Evolutionary conservation across 768 basidiomycete genomes (phyloP).

Genomic region (Nidula microcarpa): DNA sequence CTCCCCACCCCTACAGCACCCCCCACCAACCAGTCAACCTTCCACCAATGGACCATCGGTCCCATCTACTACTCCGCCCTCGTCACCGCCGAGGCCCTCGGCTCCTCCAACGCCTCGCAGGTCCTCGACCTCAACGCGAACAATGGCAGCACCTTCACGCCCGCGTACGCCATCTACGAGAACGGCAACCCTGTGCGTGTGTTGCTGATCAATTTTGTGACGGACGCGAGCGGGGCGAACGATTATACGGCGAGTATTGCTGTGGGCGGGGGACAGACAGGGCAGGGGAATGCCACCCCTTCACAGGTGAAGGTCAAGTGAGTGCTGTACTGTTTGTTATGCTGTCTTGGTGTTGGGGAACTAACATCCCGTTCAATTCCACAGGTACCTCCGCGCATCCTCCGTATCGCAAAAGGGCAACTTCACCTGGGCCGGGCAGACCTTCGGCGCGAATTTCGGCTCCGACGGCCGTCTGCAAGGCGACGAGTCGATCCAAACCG

Average conservation of each 20-base stretch:
- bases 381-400: slow-evolving; percentile 52
- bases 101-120: slow-evolving; percentile 59
- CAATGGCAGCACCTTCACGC: slow-evolving; percentile 49
- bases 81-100: slow-evolving; percentile 67
- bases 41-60: slow-evolving; percentile 71
- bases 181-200: slow-evolving; percentile 57
- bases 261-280: slow-evolving; percentile 24
- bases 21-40: slow-evolving; percentile 50
- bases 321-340: slow-evolving; percentile 7
- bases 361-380: not conserved
- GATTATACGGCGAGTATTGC: slow-evolving; percentile 50
- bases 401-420: slow-evolving; percentile 59
- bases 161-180: slow-evolving; percentile 76
- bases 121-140: slow-evolving; percentile 64
- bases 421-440: slow-evolving; percentile 80
- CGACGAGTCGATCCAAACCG: slow-evolving; percentile 46
- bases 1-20: slow-evolving; percentile 25
- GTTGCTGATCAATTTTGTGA: slow-evolving; percentile 71
- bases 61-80: slow-evolving; percentile 73
- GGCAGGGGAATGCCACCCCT: slow-evolving; percentile 21
- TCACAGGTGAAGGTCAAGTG: slow-evolving; percentile 51
- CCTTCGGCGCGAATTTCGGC: slow-evolving; percentile 56
- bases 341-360: not conserved
- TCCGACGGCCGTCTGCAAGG: slow-evolving; percentile 70
- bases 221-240: slow-evolving; percentile 53